A percentile compares a stretch with the other conserved stretches of the same genome.
phyloP scores from a whole-genome alignment of 495 filamentous ascomycete genomes.

The Penicillium bovifimosum region DNA sequence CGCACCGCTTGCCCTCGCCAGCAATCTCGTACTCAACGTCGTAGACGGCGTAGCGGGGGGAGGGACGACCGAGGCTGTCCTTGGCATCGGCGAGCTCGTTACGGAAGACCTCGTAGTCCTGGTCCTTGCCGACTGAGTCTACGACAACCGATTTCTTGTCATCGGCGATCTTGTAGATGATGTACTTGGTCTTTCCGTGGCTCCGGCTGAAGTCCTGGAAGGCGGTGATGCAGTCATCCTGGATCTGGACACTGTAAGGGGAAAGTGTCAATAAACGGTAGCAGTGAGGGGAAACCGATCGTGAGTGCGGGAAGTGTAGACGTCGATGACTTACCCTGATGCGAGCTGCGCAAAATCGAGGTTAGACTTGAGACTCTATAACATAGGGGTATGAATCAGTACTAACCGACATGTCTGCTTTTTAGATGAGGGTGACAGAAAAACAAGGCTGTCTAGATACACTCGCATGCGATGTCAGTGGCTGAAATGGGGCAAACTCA shows the following conservation, averaged over 20 bases:
- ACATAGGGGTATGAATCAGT: neutral
- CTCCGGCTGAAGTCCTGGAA: slow-evolving; percentile 91
- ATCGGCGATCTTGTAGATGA: slow-evolving; percentile 96
- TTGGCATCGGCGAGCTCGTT: slow-evolving; percentile 67
- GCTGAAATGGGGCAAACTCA: slow-evolving; percentile 10
- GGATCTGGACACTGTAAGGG: slow-evolving; percentile 63
- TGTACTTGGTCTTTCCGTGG: slow-evolving; percentile 77
- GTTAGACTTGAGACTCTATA: slow-evolving; percentile 10
- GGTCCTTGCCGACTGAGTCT: slow-evolving; percentile 60
- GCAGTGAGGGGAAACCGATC: slow-evolving; percentile 8
- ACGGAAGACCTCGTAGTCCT: slow-evolving; percentile 73
- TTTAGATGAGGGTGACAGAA: slow-evolving; percentile 22
- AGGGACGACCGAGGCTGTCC: slow-evolving; percentile 57
- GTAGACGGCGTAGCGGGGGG: slow-evolving; percentile 87
- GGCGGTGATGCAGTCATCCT: slow-evolving; percentile 68
- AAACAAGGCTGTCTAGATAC: slow-evolving; percentile 26
- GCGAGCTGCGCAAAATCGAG: slow-evolving; percentile 32
- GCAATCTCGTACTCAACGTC: slow-evolving; percentile 81
- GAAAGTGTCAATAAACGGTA: slow-evolving; percentile 18
- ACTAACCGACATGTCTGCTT: slow-evolving; percentile 41
- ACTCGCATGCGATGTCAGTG: slow-evolving; percentile 34
- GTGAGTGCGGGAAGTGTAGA: neutral
- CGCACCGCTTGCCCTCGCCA: slow-evolving; percentile 79
- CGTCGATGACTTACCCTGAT: slow-evolving; percentile 35
- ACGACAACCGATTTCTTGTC: slow-evolving; percentile 87